Conservation (phyloP, 208 protist species). For the Angomonas deanei region DNA sequence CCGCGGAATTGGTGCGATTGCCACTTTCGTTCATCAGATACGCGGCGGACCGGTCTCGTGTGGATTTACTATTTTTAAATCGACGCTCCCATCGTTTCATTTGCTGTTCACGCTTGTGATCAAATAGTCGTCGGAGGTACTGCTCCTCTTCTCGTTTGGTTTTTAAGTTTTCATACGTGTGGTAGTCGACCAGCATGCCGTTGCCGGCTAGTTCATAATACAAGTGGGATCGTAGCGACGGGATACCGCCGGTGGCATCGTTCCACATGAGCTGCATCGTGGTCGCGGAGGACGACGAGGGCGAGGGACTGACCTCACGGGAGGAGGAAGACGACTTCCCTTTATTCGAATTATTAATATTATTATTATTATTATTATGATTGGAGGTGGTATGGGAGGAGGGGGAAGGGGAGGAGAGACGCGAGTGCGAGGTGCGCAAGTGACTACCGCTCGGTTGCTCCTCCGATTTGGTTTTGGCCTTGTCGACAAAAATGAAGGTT, state of each 20-base stretch:
- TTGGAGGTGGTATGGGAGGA: neutral
- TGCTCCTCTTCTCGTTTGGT: conserved; percentile 15
- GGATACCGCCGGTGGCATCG: conserved; percentile 13
- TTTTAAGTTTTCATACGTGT: conserved; percentile 20
- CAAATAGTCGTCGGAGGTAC: conserved; percentile 12
- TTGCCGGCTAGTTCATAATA: conserved; percentile 44
- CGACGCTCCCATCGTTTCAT: neutral
- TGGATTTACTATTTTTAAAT: neutral
- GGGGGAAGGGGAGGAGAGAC: neutral
- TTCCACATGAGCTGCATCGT: neutral
- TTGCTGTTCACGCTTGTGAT: conserved; percentile 3
- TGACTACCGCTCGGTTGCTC: no score
- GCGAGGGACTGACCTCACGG: neutral
- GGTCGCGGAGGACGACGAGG: neutral
- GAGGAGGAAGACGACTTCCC: no score
- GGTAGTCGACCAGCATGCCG: conserved; percentile 34
- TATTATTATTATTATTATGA: neutral
- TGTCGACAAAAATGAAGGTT: no score
- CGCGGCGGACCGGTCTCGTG: neutral
- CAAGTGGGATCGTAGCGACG: conserved; percentile 46
- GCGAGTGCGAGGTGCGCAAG: no score
- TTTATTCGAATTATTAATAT: neutral
- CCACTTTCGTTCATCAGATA: no score
- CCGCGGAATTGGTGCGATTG: neutral
- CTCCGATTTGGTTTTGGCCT: no score